Evolutionary conservation across 1,284 basidiomycete genomes (phyloP), one percentile per base, ranked within the genome.

Genomic region (Leccinum griseonigrum): DNA sequence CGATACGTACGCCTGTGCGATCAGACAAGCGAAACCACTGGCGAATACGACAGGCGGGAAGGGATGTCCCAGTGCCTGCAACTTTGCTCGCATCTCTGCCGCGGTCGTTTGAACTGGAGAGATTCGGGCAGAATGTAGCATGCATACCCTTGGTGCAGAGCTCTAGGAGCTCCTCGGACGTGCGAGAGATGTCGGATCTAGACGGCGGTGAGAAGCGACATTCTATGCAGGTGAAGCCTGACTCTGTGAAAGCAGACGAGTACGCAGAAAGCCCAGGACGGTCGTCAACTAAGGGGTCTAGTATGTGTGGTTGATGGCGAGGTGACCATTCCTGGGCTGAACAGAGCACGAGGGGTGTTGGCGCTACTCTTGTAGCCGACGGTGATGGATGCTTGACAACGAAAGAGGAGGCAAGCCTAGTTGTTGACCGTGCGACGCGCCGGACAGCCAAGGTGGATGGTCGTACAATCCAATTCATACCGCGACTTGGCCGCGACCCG

Each of bases 21-120:
- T 81, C 54, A 90, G 75, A 56, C 81, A 80, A 13, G 79, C 79
- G 36, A 67, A 34, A 50, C 65, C 61, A 48, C 43, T 66, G 1
- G 87, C 82, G 63, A 90, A 76, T 50, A 90, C 74, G 50, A 90
- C 79, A 0, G 88, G 88, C 1, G 87, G 83, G 66, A 88, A 90
- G 11, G 86, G 83, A 56, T 84, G 82, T 5, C 75, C 77, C 32
- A 82, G 76, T 7, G 82, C 70, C 26, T 75, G 75, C 46, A 84
- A 73, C 46, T 77, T 73, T 29, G 72, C 74, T 51, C 71, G 71
- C 13, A 84, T 68, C 59, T 79, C 82, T 84, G 64, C n/a, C 55
- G 13, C 18, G 3, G 34, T 36, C 10, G 32, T n/a, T 31, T 52
- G 55, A 56, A 53, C 43, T n/a, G 13, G 40, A 57, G 58, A 55